Conservation (phyloP, 2,329 filamentous ascomycete genomes). For the Penicillium sp. region DNA sequence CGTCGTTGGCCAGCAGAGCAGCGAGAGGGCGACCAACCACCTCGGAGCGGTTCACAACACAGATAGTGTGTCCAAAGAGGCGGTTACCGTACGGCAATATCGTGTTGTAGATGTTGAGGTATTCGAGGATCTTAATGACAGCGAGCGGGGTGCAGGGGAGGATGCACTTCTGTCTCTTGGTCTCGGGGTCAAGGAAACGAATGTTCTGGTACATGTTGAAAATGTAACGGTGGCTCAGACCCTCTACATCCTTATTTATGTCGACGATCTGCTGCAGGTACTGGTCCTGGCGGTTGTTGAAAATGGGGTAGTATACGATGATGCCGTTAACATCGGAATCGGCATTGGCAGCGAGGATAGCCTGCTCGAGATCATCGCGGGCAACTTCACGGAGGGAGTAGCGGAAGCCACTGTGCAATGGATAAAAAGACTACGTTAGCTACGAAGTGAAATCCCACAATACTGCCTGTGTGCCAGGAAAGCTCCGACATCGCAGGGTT, state of each 20-base stretch:
- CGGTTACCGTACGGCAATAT: slow-evolving; percentile 88
- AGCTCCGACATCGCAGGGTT: too few species aligned
- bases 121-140: slow-evolving; percentile 92
- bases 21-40: slow-evolving; percentile 90
- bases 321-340: slow-evolving; percentile 73
- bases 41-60: slow-evolving; percentile 91
- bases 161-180: slow-evolving; percentile 71
- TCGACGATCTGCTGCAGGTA: slow-evolving; percentile 93
- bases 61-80: slow-evolving; percentile 85
- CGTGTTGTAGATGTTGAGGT: slow-evolving; percentile 91
- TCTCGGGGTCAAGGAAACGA: slow-evolving; percentile 69
- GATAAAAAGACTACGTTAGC: slow-evolving; percentile 13
- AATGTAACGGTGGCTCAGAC: slow-evolving; percentile 83
- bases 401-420: slow-evolving; percentile 84
- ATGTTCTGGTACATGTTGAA: slow-evolving; percentile 99
- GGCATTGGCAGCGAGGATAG: slow-evolving; percentile 73
- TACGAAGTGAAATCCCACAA: too few species aligned
- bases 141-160: slow-evolving; percentile 92
- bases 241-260: slow-evolving; percentile 87
- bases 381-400: slow-evolving; percentile 77
- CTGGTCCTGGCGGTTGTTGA: slow-evolving; percentile 78
- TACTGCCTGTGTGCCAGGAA: too few species aligned
- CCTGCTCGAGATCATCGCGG: slow-evolving; percentile 83
- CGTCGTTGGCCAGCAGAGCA: slow-evolving; percentile 88
- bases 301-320: slow-evolving; percentile 98